phyloP scores from a whole-genome alignment of 2,329 filamentous ascomycete genomes.

The Xylariaceae sp. region DNA sequence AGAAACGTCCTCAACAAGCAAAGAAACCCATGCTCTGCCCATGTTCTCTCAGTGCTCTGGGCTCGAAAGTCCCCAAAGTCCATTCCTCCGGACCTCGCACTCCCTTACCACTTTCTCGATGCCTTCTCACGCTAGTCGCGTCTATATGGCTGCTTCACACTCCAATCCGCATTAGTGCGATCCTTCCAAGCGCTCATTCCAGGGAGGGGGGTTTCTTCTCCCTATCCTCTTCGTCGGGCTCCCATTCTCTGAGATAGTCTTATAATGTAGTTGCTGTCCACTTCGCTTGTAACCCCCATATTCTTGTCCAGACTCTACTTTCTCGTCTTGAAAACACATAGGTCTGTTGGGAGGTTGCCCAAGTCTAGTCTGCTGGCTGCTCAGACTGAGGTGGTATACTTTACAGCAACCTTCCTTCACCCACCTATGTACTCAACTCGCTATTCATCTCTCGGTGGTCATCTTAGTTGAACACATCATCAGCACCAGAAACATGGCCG shows the following conservation, averaged over 20 bases:
- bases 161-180: constrained; percentile 30
- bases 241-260: constrained; percentile 13
- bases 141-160: constrained; percentile 26
- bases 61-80: constrained; percentile 17
- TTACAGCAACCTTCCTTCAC: too few species aligned
- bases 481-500: constrained; percentile 35
- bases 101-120: constrained; percentile 17
- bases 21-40: constrained; percentile 11
- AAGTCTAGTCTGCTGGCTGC: constrained; percentile 24
- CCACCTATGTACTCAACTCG: too few species aligned
- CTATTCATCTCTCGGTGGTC: too few species aligned
- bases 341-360: constrained; percentile 26
- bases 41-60: constrained; percentile 8
- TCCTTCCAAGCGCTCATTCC: constrained; percentile 22
- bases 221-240: constrained; percentile 16
- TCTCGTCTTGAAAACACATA: constrained; percentile 17
- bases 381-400: constrained; percentile 12
- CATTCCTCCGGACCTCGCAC: constrained; percentile 14
- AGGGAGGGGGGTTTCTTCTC: constrained; percentile 9
- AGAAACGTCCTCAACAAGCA: constrained; percentile 16
- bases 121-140: constrained; percentile 26
- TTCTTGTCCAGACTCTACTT: constrained; percentile 10
- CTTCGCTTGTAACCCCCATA: constrained; percentile 17
- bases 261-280: constrained; percentile 30
- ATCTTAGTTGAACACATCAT: not conserved